Percentiles rank a stretch among this genome's conserved stretches.
These are phyloP conservation scores for Ceratorhiza oryzae-sativae DNA, from an alignment of 1,284 basidiomycete species.

Conservation along the genomic window DNA sequence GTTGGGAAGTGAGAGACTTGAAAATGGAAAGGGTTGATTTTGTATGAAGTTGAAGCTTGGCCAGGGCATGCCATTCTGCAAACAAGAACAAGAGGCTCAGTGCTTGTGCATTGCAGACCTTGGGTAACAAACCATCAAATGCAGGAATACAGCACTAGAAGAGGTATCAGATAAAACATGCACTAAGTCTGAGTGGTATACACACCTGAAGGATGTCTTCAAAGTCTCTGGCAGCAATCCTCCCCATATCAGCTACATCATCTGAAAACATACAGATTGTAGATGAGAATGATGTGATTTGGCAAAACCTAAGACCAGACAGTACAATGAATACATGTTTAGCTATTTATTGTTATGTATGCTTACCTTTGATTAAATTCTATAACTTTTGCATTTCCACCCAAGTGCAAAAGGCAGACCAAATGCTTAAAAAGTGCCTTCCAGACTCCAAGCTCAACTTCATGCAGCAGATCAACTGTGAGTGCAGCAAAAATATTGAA, in stretches of 20 bases:
- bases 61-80: conserved; percentile 48
- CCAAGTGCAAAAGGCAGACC: conserved; percentile 46
- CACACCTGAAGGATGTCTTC: conserved; percentile 44
- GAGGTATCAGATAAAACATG: neutral
- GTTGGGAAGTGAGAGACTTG: conserved; percentile 42
- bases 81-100: conserved; percentile 45
- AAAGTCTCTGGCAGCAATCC: conserved; percentile 42
- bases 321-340: too few species aligned
- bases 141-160: conserved; percentile 47
- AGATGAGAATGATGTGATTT: conserved; percentile 41
- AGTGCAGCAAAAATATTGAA: conserved; percentile 42
- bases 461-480: conserved; percentile 42
- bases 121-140: conserved; percentile 48
- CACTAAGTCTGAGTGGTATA: neutral
- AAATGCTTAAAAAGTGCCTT: conserved; percentile 48
- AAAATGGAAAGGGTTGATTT: conserved; percentile 42
- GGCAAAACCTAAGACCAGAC: conserved; percentile 45
- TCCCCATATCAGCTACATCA: conserved; percentile 42
- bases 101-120: conserved; percentile 44
- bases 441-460: conserved; percentile 45
- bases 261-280: conserved; percentile 35
- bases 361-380: conserved; percentile 40
- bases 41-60: conserved; percentile 50
- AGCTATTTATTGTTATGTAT: too few species aligned
- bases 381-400: conserved; percentile 3